Evolutionary conservation across 495 filamentous ascomycete genomes (phyloP).

Genomic region (Pseudomonodictys pantanalensis): DNA sequence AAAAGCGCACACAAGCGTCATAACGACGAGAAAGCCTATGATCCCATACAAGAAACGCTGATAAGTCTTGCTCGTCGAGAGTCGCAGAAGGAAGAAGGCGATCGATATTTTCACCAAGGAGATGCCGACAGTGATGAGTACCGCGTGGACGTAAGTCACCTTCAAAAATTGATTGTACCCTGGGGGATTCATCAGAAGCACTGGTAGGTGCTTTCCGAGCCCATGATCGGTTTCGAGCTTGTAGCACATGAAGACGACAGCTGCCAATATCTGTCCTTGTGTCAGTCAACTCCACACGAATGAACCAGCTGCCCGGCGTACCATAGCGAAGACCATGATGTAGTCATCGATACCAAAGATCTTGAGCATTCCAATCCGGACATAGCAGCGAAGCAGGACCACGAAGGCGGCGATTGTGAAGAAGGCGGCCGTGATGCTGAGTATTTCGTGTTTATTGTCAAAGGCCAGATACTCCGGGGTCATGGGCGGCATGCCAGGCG

Average conservation of each 20-base stretch:
- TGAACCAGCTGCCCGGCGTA: conserved; percentile 5
- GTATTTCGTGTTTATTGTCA: conserved; percentile 32
- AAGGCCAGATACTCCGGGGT: conserved; percentile 30
- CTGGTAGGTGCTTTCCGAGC: conserved; percentile 33
- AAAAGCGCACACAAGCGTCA: conserved; percentile 32
- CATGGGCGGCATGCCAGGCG: background rate
- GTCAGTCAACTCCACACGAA: conserved; percentile 1
- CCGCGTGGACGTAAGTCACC: conserved; percentile 27
- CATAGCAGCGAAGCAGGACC: conserved; percentile 36
- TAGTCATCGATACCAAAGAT: conserved; percentile 39
- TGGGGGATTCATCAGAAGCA: conserved; percentile 14
- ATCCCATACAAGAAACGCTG: conserved; percentile 32
- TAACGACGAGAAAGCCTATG: conserved; percentile 34
- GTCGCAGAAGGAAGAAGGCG: conserved; percentile 38
- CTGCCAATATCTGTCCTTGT: conserved; percentile 10
- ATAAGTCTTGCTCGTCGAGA: conserved; percentile 28
- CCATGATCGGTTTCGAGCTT: conserved; percentile 32
- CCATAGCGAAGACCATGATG: conserved; percentile 36
- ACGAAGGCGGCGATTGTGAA: conserved; percentile 26
- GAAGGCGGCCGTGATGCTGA: conserved; percentile 33
- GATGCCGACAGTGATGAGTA: conserved; percentile 31
- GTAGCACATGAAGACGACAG: conserved; percentile 32
- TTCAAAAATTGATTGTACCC: conserved; percentile 13
- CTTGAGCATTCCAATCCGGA: conserved; percentile 35
- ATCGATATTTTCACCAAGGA: conserved; percentile 37